Conservation (phyloP, 768 basidiomycete genomes). For the Daedaleopsis nitida region DNA sequence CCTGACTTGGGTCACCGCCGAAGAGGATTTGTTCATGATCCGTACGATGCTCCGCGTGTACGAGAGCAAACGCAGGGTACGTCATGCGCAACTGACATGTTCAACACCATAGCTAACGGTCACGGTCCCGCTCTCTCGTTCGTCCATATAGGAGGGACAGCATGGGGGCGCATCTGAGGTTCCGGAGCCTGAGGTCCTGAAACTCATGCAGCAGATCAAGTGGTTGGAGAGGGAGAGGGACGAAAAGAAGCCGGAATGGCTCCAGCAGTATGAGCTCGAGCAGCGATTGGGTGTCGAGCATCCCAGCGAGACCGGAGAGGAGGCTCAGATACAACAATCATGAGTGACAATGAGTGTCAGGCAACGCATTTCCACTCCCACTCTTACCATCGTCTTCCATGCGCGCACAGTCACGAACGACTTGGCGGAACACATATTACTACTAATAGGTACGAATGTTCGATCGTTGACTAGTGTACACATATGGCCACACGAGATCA, state of each 20-base stretch:
- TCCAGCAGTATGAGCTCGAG: conserved; percentile 9
- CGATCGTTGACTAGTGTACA: no score
- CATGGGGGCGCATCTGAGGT: background rate
- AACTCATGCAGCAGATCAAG: conserved; percentile 8
- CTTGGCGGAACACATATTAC: no score
- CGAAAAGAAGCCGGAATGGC: conserved; percentile 12
- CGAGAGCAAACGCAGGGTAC: conserved; percentile 6
- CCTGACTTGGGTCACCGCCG: background rate
- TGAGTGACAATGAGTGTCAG: no score
- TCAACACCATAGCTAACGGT: background rate
- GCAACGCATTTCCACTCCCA: no score
- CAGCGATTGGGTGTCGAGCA: conserved; percentile 4
- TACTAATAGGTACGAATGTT: no score
- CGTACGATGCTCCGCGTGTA: conserved; percentile 7
- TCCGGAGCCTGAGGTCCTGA: background rate
- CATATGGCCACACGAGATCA: no score
- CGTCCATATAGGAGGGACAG: background rate
- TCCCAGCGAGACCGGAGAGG: background rate
- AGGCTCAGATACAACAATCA: no score
- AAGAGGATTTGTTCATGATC: conserved; percentile 9
- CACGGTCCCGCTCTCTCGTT: background rate
- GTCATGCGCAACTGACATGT: background rate
- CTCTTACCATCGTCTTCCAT: no score
- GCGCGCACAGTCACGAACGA: no score
- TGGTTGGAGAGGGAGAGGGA: background rate